These are phyloP conservation scores for Parastagonospora nodorum DNA, from an alignment of 2,329 filamentous ascomycete genomes.

Conservation along the genomic window DNA sequence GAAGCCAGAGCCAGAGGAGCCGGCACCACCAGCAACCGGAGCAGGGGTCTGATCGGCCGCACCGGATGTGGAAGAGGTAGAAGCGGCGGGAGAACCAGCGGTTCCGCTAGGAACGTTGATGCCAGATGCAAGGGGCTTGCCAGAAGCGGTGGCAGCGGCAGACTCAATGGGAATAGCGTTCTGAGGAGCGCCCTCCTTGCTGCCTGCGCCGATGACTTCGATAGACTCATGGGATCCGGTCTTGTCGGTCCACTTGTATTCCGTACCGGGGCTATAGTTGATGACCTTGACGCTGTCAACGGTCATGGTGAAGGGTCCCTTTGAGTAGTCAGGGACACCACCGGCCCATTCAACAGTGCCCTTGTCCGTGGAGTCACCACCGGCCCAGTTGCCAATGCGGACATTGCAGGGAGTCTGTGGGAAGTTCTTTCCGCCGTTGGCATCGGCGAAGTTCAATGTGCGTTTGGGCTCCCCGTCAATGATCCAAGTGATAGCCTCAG, in stretches of 20 bases:
- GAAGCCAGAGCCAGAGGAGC: too few species aligned
- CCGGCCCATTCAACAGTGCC: conserved; percentile 73
- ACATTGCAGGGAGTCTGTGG: conserved; percentile 77
- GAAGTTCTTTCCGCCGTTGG: conserved; percentile 64
- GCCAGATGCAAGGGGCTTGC: conserved; percentile 27
- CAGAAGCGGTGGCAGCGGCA: conserved; percentile 35
- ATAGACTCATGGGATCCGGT: conserved; percentile 57
- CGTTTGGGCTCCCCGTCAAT: conserved; percentile 72
- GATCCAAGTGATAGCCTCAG: conserved; percentile 68
- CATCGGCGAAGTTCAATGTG: conserved; percentile 63
- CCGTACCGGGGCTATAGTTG: conserved; percentile 58
- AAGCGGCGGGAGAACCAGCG: conserved; percentile 5
- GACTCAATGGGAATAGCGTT: conserved; percentile 30
- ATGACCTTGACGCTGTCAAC: conserved; percentile 57
- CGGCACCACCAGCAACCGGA: too few species aligned
- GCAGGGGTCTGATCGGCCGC: neutral
- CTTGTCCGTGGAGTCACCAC: conserved; percentile 54
- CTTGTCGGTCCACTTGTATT: conserved; percentile 58
- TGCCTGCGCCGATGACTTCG: conserved; percentile 46
- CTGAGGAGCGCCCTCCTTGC: conserved; percentile 37
- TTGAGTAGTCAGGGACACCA: conserved; percentile 56
- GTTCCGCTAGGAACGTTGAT: conserved; percentile 28
- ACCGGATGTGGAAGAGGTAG: conserved; percentile 16
- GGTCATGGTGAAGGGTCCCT: conserved; percentile 58
- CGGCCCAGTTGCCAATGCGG: conserved; percentile 54